Base-by-base conservation (phyloP, 2,329 filamentous ascomycete species). In the Fusarium azukiicola region DNA sequence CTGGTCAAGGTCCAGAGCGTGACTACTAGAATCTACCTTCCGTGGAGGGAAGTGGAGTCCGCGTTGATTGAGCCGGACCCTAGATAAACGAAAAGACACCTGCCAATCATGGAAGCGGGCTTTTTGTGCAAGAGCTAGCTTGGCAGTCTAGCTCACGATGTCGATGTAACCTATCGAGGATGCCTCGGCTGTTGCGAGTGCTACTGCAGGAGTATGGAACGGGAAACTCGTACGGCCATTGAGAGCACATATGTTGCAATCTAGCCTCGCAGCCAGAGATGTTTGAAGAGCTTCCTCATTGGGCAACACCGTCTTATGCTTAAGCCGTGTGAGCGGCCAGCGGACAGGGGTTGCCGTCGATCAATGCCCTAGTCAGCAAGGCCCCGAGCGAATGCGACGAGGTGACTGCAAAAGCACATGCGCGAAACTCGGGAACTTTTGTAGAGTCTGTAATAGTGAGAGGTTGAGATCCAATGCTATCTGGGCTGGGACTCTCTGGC, bases 11-110 rank as follows among this genome's bases (percentile, higher is more conserved):
- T 44, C 49, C 50, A 23, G 38, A 54, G 23, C n/a, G 40, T 58
- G 56, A 61, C 56, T 61, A 61, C 23, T 27, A 17, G 44, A 64
- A 42, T 64, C 58, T 36, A 68, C 66, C 66, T 68, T 68, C 66
- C 66, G 12, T 68, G 49, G 47, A 68, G n/a, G 66, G 66, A 68
- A 68, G 36, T 38, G 36, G 32, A 54, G 36, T 54, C 66, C 47
- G 66, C 19, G 47, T 8, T 52, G 23, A 54, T 68, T 42, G 40
- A 64, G 44, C 40, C 17, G 19, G 40, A 64, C 36, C 56, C 56
- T 61, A 61, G 40, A 64, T 64, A 64, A 32, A 64, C 40, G 58
- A 44, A n/a, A 44, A 46, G n/a, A 36, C 38, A 64, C 58, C 58
- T 64, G 58, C 58, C 38, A 64, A 64, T 61, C 56, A 61, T 6